Evolutionary conservation across 345 rosid species (phyloP).

Genomic region (Salix suchowensis): DNA sequence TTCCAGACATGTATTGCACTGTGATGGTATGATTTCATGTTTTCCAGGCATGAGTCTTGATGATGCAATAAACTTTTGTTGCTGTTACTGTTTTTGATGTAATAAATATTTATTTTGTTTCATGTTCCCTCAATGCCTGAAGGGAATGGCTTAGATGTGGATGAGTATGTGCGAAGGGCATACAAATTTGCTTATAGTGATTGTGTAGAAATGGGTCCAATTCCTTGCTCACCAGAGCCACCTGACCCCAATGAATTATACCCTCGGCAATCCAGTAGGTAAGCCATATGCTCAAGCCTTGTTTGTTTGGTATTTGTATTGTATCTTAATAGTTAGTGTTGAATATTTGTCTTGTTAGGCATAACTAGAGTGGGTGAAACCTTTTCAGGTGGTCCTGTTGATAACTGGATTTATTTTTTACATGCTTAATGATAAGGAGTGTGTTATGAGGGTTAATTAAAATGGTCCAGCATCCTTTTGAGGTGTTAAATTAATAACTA

Average conservation of each 20-base stretch:
- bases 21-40: constrained; percentile 11
- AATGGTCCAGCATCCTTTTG: neutral
- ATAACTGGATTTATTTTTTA: neutral
- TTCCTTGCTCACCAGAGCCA: constrained; percentile 88
- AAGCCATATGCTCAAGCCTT: constrained; percentile 12
- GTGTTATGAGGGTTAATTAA: neutral
- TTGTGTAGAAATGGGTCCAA: constrained; percentile 90
- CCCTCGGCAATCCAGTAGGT: constrained; percentile 95
- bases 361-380: neutral
- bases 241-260: constrained; percentile 93
- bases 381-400: neutral
- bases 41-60: constrained; percentile 2
- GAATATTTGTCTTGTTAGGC: neutral
- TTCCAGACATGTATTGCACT: constrained; percentile 7
- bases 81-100: neutral
- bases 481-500: neutral
- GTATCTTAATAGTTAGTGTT: constrained; percentile 1
- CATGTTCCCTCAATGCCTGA: constrained; percentile 19
- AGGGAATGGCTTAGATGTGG: constrained; percentile 99
- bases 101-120: neutral
- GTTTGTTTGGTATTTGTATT: neutral
- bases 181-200: constrained; percentile 98
- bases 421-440: constrained; percentile 10
- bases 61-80: constrained; percentile 2
- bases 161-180: constrained; percentile 94